Evolutionary conservation across 768 basidiomycete genomes (phyloP).

Genomic region (Mycena leptocephala): DNA sequence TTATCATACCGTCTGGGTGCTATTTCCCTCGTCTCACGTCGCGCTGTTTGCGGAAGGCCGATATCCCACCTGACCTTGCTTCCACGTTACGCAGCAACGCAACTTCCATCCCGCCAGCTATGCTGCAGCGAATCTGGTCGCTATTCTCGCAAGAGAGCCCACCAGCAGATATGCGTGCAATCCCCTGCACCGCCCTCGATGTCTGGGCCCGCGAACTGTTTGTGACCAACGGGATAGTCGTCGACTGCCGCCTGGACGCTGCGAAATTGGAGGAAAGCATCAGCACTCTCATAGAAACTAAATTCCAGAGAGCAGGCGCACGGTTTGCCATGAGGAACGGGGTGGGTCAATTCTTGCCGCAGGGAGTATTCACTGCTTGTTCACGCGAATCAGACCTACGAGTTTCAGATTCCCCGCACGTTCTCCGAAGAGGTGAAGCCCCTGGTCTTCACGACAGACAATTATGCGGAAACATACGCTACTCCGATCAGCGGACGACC

Average conservation of each 20-base stretch:
- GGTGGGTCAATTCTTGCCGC: conserved; percentile 1
- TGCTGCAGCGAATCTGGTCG: not conserved
- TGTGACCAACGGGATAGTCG: not conserved
- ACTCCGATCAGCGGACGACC: not conserved
- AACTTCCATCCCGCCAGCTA: not conserved
- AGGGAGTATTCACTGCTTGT: not conserved
- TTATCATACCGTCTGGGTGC: no score
- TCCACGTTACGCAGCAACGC: not conserved
- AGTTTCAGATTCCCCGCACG: conserved; percentile 22
- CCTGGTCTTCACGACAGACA: conserved; percentile 3
- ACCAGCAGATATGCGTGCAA: not conserved
- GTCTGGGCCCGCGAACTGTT: not conserved
- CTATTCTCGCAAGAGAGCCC: not conserved
- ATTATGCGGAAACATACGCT: conserved; percentile 17
- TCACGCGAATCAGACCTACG: conserved; percentile 5
- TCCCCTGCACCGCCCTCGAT: not conserved
- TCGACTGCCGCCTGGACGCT: not conserved
- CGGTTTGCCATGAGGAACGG: not conserved
- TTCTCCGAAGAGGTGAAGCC: not conserved
- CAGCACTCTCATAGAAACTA: not conserved
- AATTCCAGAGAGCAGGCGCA: conserved; percentile 3
- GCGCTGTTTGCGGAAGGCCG: not conserved
- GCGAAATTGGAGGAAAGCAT: not conserved
- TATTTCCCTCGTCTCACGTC: no score
- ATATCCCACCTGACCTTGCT: not conserved